Conservation (phyloP, 305 asterid species). For the Fraxinus platypoda region DNA sequence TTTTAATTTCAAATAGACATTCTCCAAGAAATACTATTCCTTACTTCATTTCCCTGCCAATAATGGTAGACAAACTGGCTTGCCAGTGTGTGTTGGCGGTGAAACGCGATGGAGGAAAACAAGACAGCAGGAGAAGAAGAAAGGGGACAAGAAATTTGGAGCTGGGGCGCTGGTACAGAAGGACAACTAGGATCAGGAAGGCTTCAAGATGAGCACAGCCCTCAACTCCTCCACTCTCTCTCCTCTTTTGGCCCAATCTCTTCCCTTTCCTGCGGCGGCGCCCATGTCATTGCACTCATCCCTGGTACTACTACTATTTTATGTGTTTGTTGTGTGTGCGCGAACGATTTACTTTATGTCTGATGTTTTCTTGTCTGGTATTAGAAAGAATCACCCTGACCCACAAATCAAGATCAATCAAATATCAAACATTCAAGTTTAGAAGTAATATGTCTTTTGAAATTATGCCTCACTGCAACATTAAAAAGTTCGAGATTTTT, state of each 20-base stretch:
- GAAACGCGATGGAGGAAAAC: slow-evolving; percentile 25
- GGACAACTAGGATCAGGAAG: slow-evolving; percentile 74
- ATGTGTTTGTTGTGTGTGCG: too few species aligned
- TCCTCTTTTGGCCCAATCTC: slow-evolving; percentile 49
- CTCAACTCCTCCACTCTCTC: slow-evolving; percentile 58
- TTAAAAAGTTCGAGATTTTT: not conserved
- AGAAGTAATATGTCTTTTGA: too few species aligned
- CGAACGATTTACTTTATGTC: too few species aligned
- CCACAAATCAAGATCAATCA: too few species aligned
- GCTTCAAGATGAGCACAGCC: slow-evolving; percentile 59
- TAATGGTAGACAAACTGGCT: too few species aligned
- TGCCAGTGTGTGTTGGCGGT: not conserved
- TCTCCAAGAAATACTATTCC: too few species aligned
- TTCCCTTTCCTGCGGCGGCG: slow-evolving; percentile 89
- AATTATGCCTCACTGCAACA: too few species aligned
- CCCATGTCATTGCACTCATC: slow-evolving; percentile 75
- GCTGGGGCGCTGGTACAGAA: slow-evolving; percentile 97
- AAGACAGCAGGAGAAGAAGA: slow-evolving; percentile 21
- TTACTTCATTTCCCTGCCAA: too few species aligned
- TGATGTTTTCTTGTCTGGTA: too few species aligned
- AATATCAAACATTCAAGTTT: too few species aligned
- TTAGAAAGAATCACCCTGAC: too few species aligned
- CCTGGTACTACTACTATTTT: slow-evolving; percentile 34
- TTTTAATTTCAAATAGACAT: too few species aligned
- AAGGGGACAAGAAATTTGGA: slow-evolving; percentile 53